Percentiles rank a stretch among this genome's conserved stretches.
phyloP scores from a whole-genome alignment of 2,329 filamentous ascomycete species.

The Bipolaris cookei region DNA sequence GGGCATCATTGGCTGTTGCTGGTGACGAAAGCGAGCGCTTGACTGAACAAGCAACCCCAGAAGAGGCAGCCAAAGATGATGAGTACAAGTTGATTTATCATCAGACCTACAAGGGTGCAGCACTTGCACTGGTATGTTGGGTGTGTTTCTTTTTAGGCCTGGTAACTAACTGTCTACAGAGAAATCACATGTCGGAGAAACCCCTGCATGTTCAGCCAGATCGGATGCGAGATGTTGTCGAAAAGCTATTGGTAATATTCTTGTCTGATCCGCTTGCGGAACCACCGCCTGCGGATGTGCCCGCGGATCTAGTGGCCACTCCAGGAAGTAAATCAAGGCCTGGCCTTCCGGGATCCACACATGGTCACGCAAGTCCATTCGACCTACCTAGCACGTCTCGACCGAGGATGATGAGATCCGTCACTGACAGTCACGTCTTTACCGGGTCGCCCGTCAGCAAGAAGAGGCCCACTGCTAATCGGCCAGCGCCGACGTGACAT shows the following conservation, averaged over 20 bases:
- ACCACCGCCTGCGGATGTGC: slow-evolving; percentile 19
- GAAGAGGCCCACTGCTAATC: slow-evolving; percentile 12
- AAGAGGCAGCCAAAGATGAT: slow-evolving; percentile 52
- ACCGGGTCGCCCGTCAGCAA: slow-evolving; percentile 37
- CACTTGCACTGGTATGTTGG: slow-evolving; percentile 53
- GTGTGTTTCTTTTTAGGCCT: background rate
- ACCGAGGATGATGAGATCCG: slow-evolving; percentile 23
- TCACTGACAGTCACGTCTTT: slow-evolving; percentile 23
- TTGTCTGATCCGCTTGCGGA: slow-evolving; percentile 53
- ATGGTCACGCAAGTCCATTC: slow-evolving; percentile 40
- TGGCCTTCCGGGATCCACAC: slow-evolving; percentile 28
- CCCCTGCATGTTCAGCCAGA: slow-evolving; percentile 52
- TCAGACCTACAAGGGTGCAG: slow-evolving; percentile 57
- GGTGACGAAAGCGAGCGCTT: slow-evolving; percentile 20
- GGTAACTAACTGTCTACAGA: slow-evolving; percentile 21
- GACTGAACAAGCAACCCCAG: slow-evolving; percentile 26
- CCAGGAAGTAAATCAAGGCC: slow-evolving; percentile 33
- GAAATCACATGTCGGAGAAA: slow-evolving; percentile 48
- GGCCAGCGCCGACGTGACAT: slow-evolving; percentile 7
- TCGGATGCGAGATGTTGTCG: slow-evolving; percentile 55
- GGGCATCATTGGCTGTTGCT: slow-evolving; percentile 32
- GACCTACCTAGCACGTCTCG: slow-evolving; percentile 40
- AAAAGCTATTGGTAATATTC: slow-evolving; percentile 55
- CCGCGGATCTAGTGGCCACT: slow-evolving; percentile 31
- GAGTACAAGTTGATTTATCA: slow-evolving; percentile 62